Base-by-base conservation (phyloP, 371 early-diverging fungal genomes). In the Synchytrium microbalum region DNA sequence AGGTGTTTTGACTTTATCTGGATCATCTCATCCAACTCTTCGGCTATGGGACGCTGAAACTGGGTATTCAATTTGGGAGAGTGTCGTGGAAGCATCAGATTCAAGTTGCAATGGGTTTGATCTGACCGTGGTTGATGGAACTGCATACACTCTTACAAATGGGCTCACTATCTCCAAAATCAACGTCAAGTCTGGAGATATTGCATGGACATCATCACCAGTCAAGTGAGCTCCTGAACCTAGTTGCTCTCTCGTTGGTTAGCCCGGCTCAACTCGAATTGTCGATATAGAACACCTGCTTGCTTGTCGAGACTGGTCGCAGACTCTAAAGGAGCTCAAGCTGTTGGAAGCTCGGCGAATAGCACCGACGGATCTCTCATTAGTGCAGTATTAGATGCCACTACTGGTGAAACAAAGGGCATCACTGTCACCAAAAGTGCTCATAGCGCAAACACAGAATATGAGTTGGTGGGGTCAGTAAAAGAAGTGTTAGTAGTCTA, bases 1-100 rank as follows among this genome's bases (percentile, higher is more conserved):
- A 82, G 81, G 74, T 52, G 60, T 84, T 16, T 58, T 84, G 0
- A 69, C 79, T 5, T 61, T 82, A 26, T 68, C 79, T 0, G 75
- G 75, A 26, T 51, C 72, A 3, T 64, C 62, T 1, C 54, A 75
- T 56, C 65, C 74, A 32, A 77, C 73, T 52, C 69, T 72, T 25
- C 83, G 84, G 28, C 70, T 81, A 46, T 80, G 79, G 75, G 78
- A 80, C 32, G 67, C 71, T 23, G 69, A 72, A 57, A 64, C 75
- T 23, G 83, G 83, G 32, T 71, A 26, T 19, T 28, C 65, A 10
- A 58, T 68, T 27, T 75, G 76, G 76, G 76, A 83, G 23, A 73
- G 78, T 65, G 53, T 72, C 23, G 61, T 75, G 0, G 83, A 82
- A 8, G 73, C 76, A 14, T 69, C 77, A 16, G 65, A 69, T 2